phyloP scores from a whole-genome alignment of 768 basidiomycete genomes.

The Paxillus ammoniavirescens region DNA sequence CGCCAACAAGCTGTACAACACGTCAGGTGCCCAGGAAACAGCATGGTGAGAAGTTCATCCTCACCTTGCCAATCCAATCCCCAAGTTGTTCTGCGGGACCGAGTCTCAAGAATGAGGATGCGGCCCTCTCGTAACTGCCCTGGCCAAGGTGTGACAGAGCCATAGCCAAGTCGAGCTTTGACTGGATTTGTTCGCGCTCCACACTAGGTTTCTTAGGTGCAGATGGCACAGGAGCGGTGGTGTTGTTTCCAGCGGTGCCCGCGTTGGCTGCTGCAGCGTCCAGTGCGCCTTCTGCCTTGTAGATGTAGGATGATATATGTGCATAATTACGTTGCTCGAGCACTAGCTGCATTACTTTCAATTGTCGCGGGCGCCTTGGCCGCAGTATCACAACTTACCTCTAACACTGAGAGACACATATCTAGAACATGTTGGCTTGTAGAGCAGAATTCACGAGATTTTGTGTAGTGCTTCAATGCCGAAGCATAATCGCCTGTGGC shows the following conservation, averaged over 20 bases:
- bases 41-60: conserved; percentile 5
- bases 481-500: conserved; percentile 66
- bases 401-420: conserved; percentile 81
- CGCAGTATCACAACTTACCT: conserved; percentile 43
- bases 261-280: conserved; percentile 50
- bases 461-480: conserved; percentile 83
- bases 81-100: conserved; percentile 65
- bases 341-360: conserved; percentile 52
- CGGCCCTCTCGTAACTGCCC: conserved; percentile 78
- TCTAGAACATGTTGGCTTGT: conserved; percentile 92
- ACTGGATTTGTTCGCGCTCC: conserved; percentile 62
- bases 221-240: conserved; percentile 10
- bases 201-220: conserved; percentile 47
- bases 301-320: conserved; percentile 88
- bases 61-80: conserved; percentile 75
- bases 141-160: conserved; percentile 75
- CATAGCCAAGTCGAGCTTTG: conserved; percentile 79
- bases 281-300: conserved; percentile 92
- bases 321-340: conserved; percentile 85
- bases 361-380: neutral
- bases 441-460: conserved; percentile 89
- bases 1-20: conserved; percentile 61
- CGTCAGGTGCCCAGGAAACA: neutral
- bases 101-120: conserved; percentile 65
- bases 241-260: conserved; percentile 23